Evolutionary conservation across 768 basidiomycete species (phyloP).

Genomic region (Psilocybe tampanensis): DNA sequence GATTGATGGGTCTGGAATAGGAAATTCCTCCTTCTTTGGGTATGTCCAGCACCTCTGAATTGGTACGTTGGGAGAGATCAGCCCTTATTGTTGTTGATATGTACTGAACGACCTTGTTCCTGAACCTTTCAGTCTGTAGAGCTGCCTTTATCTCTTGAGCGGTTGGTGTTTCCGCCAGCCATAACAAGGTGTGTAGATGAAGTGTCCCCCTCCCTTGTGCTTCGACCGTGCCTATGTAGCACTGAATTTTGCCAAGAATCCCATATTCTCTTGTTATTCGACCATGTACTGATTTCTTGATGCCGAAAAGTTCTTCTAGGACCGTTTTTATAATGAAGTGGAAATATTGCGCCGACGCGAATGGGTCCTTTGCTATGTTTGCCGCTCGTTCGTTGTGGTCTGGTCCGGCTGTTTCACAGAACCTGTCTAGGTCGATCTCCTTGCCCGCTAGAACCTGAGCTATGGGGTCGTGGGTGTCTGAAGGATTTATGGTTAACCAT

Average conservation of each 20-base stretch:
- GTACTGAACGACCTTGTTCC: background rate
- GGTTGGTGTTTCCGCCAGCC: slow-evolving; percentile 33
- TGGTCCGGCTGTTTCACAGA: slow-evolving; percentile 9
- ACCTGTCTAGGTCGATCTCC: slow-evolving; percentile 39
- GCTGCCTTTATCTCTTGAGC: slow-evolving; percentile 25
- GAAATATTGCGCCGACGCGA: slow-evolving; percentile 8
- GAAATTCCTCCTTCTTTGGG: slow-evolving; percentile 22
- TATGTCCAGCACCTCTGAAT: slow-evolving; percentile 17
- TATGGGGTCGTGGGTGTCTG: slow-evolving; percentile 43
- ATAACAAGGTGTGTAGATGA: slow-evolving; percentile 36
- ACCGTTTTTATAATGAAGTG: slow-evolving; percentile 39
- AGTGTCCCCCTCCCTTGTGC: slow-evolving; percentile 38
- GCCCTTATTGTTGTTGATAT: slow-evolving; percentile 34
- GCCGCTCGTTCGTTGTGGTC: background rate
- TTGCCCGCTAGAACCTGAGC: slow-evolving; percentile 38
- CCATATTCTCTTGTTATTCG: slow-evolving; percentile 26
- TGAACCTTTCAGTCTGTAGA: slow-evolving; percentile 8
- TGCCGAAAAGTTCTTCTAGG: slow-evolving; percentile 32
- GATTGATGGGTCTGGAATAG: slow-evolving; percentile 39
- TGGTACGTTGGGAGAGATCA: slow-evolving; percentile 31
- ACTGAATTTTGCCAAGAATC: slow-evolving; percentile 29
- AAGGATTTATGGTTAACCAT: slow-evolving; percentile 46
- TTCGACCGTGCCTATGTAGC: slow-evolving; percentile 43
- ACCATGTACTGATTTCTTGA: slow-evolving; percentile 19
- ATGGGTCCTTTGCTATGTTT: slow-evolving; percentile 14